A percentile compares a stretch with the other conserved stretches of the same genome.
Evolutionary conservation across 352 stramenopile species (phyloP).

Genomic region (Globisporangium iwayamae): DNA sequence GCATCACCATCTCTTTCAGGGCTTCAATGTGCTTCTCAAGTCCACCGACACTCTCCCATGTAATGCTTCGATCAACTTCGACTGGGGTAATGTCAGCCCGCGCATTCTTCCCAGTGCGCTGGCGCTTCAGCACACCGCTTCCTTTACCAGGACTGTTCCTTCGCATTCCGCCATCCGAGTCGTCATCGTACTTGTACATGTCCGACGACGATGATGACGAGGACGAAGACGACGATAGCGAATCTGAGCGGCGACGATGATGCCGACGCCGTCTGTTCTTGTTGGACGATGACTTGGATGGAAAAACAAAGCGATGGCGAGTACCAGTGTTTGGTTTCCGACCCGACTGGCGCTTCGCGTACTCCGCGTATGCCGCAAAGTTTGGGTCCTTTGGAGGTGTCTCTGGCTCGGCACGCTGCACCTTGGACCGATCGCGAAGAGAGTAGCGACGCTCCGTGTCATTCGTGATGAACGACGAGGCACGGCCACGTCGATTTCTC

Average conservation of each 20-base stretch:
- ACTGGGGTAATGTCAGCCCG: constrained; percentile 81
- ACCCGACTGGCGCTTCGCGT: constrained; percentile 56
- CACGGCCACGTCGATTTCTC: constrained; percentile 12
- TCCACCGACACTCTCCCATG: constrained; percentile 84
- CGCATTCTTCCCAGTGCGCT: constrained; percentile 34
- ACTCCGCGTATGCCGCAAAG: constrained; percentile 57
- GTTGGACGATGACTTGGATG: constrained; percentile 25
- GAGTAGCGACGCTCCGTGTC: constrained; percentile 52
- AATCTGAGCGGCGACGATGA: constrained; percentile 27
- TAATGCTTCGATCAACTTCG: constrained; percentile 79
- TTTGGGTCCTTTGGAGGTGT: constrained; percentile 29
- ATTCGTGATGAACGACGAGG: constrained; percentile 19
- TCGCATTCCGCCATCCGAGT: constrained; percentile 66
- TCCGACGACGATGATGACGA: constrained; percentile 51
- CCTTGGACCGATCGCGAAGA: constrained; percentile 70
- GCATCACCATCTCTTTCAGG: constrained; percentile 93
- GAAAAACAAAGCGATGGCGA: constrained; percentile 22
- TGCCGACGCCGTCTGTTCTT: constrained; percentile 22
- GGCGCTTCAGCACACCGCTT: constrained; percentile 20
- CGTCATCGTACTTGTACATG: constrained; percentile 61
- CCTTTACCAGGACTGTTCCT: constrained; percentile 31
- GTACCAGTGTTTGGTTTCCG: constrained; percentile 20
- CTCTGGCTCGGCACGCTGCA: constrained; percentile 30
- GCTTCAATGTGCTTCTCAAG: constrained; percentile 83
- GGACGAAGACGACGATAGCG: constrained; percentile 27